A percentile compares a stretch with the other conserved stretches of the same genome.
Conservation (phyloP, 805 yeast species). For the Barnettozyma salicaria region DNA sequence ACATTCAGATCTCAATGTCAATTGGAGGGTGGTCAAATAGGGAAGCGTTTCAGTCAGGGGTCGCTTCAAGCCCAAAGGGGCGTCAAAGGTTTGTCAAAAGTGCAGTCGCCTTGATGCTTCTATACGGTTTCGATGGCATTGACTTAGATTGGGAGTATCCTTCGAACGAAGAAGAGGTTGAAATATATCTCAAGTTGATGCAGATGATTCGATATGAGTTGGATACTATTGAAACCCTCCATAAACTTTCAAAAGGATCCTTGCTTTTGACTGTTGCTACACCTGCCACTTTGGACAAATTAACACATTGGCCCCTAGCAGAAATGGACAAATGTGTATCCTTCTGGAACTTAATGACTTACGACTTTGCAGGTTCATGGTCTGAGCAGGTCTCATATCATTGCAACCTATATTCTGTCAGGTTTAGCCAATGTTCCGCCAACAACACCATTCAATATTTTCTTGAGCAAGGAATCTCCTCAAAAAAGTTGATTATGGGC, state of each 20-base stretch:
- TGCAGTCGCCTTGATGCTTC: constrained; percentile 39
- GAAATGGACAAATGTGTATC: constrained; percentile 55
- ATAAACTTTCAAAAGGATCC: constrained; percentile 21
- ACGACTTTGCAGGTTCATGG: constrained; percentile 84
- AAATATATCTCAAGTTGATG: constrained; percentile 30
- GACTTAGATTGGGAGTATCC: constrained; percentile 98
- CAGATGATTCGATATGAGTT: neutral
- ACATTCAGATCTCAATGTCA: constrained; percentile 58
- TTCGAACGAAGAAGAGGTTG: constrained; percentile 34
- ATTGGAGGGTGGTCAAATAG: constrained; percentile 77
- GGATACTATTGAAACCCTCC: constrained; percentile 3
- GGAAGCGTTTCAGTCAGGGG: constrained; percentile 33
- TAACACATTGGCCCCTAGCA: constrained; percentile 37
- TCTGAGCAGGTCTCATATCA: constrained; percentile 56
- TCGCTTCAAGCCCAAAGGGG: too few relatives aligned
- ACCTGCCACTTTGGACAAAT: constrained; percentile 53
- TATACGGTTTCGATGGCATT: constrained; percentile 77
- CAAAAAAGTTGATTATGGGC: constrained; percentile 63
- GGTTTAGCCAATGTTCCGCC: constrained; percentile 39
- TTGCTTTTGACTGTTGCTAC: constrained; percentile 66
- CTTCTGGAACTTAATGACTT: constrained; percentile 86
- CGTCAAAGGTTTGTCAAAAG: constrained; percentile 47
- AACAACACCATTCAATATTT: constrained; percentile 44
- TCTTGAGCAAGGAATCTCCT: constrained; percentile 34
- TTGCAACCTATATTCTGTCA: constrained; percentile 48